Base-by-base conservation (phyloP, 352 stramenopile species). In the Phytophthora ramorum region DNA sequence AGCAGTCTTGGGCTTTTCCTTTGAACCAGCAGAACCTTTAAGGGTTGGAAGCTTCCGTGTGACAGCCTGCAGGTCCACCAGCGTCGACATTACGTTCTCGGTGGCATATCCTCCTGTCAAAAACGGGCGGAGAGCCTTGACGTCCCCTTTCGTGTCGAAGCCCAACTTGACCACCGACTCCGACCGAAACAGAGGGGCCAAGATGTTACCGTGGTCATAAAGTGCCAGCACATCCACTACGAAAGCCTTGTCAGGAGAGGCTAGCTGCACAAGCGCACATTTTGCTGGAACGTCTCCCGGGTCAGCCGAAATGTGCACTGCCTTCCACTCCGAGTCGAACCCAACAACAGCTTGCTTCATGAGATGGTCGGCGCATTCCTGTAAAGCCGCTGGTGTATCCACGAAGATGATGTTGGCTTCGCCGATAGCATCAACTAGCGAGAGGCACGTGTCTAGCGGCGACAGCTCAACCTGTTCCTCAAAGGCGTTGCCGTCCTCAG, bases 241-340 rank as follows among this genome's bases (percentile, higher is more conserved):
- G 55, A 87, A 95, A 9, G 71, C 81, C 13, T 78, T 79, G 7
- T 80, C 59, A 7, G 59, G 56, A 2, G 83, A 90, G n/a, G 87
- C 79, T 43, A 95, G 46, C 61, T 95, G 87, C 40, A 93, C 16
- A 26, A 91, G 61, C 19, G 86, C 82, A 55, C 83, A 92, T 2
- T 78, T 77, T 5, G 76, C 75, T 24, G 34, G 44, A 3, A 45
- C 16, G 14, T 63, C 32, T n/a, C 58, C 38, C 1, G 51, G 17
- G 1, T 24, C 45, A 34, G 68, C 37, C 10, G 66, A 68, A 35
- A 73, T 63, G 22, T 85, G 75, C n/a, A 75, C 60, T 7, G 79
- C 63, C 28, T 89, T 91, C 87, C 87, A 95, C 60, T 95, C 87
- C 16, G 81, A 91, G 69, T 95, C 87, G 43, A 95, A 92, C 3